These are phyloP conservation scores for Stachybotrys echinatus DNA, from an alignment of 2,329 filamentous ascomycete species.

Conservation along the genomic window DNA sequence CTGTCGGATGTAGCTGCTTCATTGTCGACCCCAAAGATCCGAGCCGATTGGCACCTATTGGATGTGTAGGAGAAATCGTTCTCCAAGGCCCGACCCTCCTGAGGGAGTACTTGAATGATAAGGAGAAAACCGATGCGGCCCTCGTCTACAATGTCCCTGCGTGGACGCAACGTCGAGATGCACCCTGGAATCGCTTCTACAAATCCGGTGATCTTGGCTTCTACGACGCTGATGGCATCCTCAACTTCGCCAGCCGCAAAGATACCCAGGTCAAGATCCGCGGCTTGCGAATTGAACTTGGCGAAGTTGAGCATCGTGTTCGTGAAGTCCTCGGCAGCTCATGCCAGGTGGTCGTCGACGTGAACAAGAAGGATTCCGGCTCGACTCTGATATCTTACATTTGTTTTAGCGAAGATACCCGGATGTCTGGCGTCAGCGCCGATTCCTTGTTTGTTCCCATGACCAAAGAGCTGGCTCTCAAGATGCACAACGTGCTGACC, in stretches of 20 bases:
- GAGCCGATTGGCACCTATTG: slow-evolving; percentile 3
- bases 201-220: slow-evolving; percentile 12
- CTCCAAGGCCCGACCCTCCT: slow-evolving; percentile 8
- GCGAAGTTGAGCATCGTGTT: slow-evolving; percentile 10
- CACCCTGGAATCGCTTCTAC: slow-evolving; percentile 6
- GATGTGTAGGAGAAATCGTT: slow-evolving; percentile 8
- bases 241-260: slow-evolving; percentile 8
- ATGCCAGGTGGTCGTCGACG: background rate
- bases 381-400: background rate
- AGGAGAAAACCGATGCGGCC: background rate
- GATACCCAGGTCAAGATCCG: slow-evolving; percentile 12
- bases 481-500: background rate
- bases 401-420: background rate
- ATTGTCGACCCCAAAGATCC: slow-evolving; percentile 5
- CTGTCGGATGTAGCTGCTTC: slow-evolving; percentile 4
- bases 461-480: background rate
- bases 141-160: background rate
- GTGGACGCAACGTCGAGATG: background rate
- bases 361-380: background rate
- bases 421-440: background rate
- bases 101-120: slow-evolving; percentile 6
- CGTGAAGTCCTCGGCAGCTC: background rate
- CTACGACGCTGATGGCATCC: slow-evolving; percentile 8
- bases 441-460: background rate
- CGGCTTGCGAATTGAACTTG: slow-evolving; percentile 12